Evolutionary conservation across 2,329 filamentous ascomycete species (phyloP).

Genomic region (Clonostachys sp.): DNA sequence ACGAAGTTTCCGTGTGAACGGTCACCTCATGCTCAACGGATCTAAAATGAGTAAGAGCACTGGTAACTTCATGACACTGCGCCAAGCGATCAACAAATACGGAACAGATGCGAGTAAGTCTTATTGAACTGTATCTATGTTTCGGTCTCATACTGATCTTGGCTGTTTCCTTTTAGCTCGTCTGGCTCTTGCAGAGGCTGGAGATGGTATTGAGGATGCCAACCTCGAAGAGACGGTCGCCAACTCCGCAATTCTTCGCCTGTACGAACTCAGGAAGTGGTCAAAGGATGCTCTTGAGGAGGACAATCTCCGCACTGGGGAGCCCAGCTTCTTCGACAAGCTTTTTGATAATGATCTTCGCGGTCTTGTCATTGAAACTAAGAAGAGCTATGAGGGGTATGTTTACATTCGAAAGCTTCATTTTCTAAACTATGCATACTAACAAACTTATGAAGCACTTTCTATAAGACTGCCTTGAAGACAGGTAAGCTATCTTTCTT

Average conservation of each 20-base stretch:
- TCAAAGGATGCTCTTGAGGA: conserved; percentile 78
- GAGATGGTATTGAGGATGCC: conserved; percentile 89
- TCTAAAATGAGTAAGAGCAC: conserved; percentile 99
- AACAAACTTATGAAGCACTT: conserved; percentile 34
- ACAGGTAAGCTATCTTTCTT: background rate
- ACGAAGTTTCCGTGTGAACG: conserved; percentile 78
- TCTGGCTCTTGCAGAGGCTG: conserved; percentile 89
- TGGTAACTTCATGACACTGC: conserved; percentile 92
- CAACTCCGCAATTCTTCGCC: conserved; percentile 82
- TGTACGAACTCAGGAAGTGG: conserved; percentile 83
- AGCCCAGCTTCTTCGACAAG: conserved; percentile 78
- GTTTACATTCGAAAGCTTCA: background rate
- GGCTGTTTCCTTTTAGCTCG: conserved; percentile 40
- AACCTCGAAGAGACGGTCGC: conserved; percentile 97
- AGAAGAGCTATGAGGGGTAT: conserved; percentile 65
- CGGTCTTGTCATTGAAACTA: conserved; percentile 71
- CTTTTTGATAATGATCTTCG: conserved; percentile 95
- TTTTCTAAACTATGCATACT: background rate
- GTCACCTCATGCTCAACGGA: conserved; percentile 89
- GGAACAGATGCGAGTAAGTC: conserved; percentile 70
- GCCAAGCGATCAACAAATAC: conserved; percentile 83
- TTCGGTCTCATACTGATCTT: background rate
- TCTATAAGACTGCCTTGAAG: conserved; percentile 78
- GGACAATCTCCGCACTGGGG: conserved; percentile 65
- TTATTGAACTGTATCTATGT: background rate